These are phyloP conservation scores for Xylariaceae sp. DNA, from an alignment of 2,329 filamentous ascomycete genomes.

Conservation along the genomic window DNA sequence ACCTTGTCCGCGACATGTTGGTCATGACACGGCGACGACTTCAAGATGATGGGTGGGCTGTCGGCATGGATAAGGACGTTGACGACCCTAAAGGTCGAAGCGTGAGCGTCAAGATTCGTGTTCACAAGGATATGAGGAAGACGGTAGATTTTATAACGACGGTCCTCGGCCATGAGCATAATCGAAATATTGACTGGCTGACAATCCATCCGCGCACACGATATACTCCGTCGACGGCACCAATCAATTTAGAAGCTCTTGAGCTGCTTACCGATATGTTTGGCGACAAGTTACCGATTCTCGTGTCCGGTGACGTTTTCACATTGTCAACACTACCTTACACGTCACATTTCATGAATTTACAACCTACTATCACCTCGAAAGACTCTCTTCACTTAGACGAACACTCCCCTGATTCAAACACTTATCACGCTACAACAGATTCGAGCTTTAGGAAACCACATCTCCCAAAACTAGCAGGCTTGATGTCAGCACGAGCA, in stretches of 20 bases:
- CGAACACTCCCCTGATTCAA: slow-evolving; percentile 2
- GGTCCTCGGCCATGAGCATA: slow-evolving; percentile 49
- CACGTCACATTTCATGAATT: slow-evolving; percentile 30
- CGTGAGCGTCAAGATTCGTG: slow-evolving; percentile 67
- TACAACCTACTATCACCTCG: slow-evolving; percentile 23
- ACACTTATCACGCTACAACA: no score
- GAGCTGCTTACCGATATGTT: slow-evolving; percentile 50
- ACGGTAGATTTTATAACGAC: slow-evolving; percentile 61
- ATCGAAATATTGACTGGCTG: slow-evolving; percentile 60
- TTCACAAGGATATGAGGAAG: slow-evolving; percentile 59
- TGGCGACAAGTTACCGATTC: slow-evolving; percentile 53
- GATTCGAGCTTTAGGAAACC: slow-evolving; percentile 21
- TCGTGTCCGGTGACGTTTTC: slow-evolving; percentile 69
- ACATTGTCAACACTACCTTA: slow-evolving; percentile 49
- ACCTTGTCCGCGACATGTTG: slow-evolving; percentile 64
- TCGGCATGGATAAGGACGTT: slow-evolving; percentile 28
- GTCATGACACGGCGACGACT: slow-evolving; percentile 51
- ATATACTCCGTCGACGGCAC: slow-evolving; percentile 55
- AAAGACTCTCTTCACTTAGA: slow-evolving; percentile 7
- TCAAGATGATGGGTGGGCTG: slow-evolving; percentile 49
- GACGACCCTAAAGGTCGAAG: slow-evolving; percentile 43
- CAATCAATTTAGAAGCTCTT: slow-evolving; percentile 60
- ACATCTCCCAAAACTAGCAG: slow-evolving; percentile 47
- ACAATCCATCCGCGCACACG: slow-evolving; percentile 67
- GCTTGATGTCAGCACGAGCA: slow-evolving; percentile 68